A percentile compares a stretch with the other conserved stretches of the same genome.
phyloP scores from a whole-genome alignment of 306 rosid genomes.

The Pterocarpus santalinus region DNA sequence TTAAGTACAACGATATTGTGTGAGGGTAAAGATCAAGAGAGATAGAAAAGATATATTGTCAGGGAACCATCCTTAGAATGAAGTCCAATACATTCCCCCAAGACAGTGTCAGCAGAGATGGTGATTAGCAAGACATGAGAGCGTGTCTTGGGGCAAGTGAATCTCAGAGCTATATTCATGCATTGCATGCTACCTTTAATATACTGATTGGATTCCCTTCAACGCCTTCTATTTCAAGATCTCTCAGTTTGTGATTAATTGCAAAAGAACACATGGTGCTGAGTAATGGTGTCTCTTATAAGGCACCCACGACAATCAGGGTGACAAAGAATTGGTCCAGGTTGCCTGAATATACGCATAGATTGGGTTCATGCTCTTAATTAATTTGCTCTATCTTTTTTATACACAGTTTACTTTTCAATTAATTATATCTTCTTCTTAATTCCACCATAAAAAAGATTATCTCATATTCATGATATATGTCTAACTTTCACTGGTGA shows the following conservation, averaged over 20 bases:
- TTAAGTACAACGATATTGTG: slow-evolving; percentile 17
- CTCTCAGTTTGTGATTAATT: neutral
- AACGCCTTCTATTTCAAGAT: slow-evolving; percentile 25
- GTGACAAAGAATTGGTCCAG: slow-evolving; percentile 52
- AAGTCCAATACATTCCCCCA: slow-evolving; percentile 63
- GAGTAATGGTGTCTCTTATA: slow-evolving; percentile 67
- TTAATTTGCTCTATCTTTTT: neutral
- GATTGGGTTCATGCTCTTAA: slow-evolving; percentile 47
- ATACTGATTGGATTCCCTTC: slow-evolving; percentile 45
- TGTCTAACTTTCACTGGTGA: slow-evolving; percentile 36
- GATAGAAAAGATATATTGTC: neutral
- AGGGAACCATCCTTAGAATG: slow-evolving; percentile 10
- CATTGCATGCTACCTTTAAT: slow-evolving; percentile 27
- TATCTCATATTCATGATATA: slow-evolving; percentile 28
- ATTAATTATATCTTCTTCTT: neutral
- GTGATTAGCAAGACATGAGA: slow-evolving; percentile 17
- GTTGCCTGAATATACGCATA: slow-evolving; percentile 56
- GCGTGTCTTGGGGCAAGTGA: slow-evolving; percentile 44
- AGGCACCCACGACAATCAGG: slow-evolving; percentile 45
- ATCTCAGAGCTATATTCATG: slow-evolving; percentile 50
- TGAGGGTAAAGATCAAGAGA: no score
- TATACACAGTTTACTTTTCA: slow-evolving; percentile 11
- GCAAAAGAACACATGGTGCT: slow-evolving; percentile 57
- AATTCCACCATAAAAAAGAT: slow-evolving; percentile 6
- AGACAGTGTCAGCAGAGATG: slow-evolving; percentile 40